phyloP scores from a whole-genome alignment of 176 grass and related monocot species.

The Musa acuminata region DNA sequence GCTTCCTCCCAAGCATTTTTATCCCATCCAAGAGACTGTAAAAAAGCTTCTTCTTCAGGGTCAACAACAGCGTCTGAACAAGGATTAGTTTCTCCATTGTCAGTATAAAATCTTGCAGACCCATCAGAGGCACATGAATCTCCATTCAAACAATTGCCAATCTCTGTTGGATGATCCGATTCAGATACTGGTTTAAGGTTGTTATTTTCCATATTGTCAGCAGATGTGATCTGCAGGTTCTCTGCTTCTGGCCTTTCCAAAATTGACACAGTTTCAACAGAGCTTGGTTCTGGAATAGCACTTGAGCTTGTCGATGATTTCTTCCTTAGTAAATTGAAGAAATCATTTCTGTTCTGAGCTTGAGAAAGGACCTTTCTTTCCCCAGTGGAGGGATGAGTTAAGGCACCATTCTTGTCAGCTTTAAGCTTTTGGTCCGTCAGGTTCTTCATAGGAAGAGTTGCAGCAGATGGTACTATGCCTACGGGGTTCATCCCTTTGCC shows the following conservation, averaged over 20 bases:
- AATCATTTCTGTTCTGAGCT: conserved; percentile 36
- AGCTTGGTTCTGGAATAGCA: conserved; percentile 16
- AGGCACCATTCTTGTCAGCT: not conserved
- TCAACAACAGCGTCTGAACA: conserved; percentile 19
- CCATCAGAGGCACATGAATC: conserved; percentile 5
- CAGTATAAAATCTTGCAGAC: not conserved
- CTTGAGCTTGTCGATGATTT: conserved; percentile 18
- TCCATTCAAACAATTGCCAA: not conserved
- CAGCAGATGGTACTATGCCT: conserved; percentile 7
- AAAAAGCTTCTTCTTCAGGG: conserved; percentile 37
- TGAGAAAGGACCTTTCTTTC: conserved; percentile 31
- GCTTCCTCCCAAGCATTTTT: conserved; percentile 35
- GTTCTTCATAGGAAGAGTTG: conserved; percentile 19
- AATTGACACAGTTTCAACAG: not conserved
- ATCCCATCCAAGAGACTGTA: conserved; percentile 39
- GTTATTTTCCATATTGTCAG: conserved; percentile 1
- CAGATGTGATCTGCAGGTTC: not conserved
- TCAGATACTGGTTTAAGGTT: not conserved
- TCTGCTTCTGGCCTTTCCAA: conserved; percentile 10
- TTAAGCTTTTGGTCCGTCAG: conserved; percentile 17
- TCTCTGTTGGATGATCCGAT: not conserved
- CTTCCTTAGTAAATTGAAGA: conserved; percentile 36
- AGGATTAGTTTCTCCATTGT: conserved; percentile 14
- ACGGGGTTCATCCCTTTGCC: conserved; percentile 8
- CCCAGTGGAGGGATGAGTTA: not conserved